These are phyloP conservation scores for Vitis rotundifolia DNA, from an alignment of 164 flowering plant species.

Conservation along the genomic window DNA sequence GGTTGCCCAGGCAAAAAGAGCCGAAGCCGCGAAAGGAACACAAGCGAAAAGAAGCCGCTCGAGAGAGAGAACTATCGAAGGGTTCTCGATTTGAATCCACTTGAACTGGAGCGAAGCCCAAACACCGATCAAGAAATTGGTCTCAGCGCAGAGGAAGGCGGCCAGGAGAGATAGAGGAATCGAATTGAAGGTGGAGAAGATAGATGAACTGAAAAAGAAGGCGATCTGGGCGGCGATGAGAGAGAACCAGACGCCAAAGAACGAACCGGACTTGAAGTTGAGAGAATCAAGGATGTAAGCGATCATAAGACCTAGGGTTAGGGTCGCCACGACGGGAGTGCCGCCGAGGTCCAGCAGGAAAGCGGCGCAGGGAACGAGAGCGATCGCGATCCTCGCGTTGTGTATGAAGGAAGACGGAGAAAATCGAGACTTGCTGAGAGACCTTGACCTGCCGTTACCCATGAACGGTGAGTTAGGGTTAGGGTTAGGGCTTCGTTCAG, in stretches of 20 bases:
- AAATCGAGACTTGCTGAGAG: constrained; percentile 47
- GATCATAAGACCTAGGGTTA: constrained; percentile 76
- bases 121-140: constrained; percentile 75
- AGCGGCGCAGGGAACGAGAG: constrained; percentile 75
- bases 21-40: constrained; percentile 61
- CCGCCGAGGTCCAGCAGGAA: constrained; percentile 97
- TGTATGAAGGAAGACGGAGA: constrained; percentile 60
- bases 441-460: constrained; percentile 10
- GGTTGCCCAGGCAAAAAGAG: constrained; percentile 83
- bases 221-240: constrained; percentile 75
- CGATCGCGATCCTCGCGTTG: constrained; percentile 77
- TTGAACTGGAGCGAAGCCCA: constrained; percentile 96
- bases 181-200: constrained; percentile 48
- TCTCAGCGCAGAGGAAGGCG: constrained; percentile 59
- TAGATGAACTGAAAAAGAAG: constrained; percentile 67
- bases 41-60: constrained; percentile 90
- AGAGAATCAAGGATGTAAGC: constrained; percentile 88
- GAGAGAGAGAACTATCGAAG: constrained; percentile 75
- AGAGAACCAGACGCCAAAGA: constrained; percentile 85
- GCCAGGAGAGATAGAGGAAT: constrained; percentile 57
- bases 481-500: constrained; percentile 39
- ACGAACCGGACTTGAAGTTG: constrained; percentile 68
- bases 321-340: constrained; percentile 65
- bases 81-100: constrained; percentile 85
- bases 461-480: constrained; percentile 5